Percentiles rank a stretch among this genome's conserved stretches.
Conservation (phyloP, 2,329 filamentous ascomycete species). For the Myrmaecium sp. region DNA sequence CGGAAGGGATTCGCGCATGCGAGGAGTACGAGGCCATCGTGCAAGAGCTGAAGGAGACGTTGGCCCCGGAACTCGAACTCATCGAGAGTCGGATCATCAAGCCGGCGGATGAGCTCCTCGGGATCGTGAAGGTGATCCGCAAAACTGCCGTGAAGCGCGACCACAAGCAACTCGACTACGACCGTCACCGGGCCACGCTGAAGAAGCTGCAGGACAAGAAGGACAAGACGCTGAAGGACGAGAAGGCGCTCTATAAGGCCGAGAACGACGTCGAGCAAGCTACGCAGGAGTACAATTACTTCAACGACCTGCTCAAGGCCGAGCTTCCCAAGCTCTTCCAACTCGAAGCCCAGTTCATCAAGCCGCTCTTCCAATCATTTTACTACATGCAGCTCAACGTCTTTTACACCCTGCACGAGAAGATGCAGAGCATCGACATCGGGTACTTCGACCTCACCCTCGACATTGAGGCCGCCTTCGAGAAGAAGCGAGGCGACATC, state of each 20-base stretch:
- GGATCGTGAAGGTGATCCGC: conserved; percentile 87
- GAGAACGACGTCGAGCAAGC: conserved; percentile 82
- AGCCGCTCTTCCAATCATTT: conserved; percentile 93
- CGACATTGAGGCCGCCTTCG: conserved; percentile 82
- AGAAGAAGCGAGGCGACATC: conserved; percentile 74
- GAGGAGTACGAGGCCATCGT: conserved; percentile 93
- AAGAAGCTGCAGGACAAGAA: conserved; percentile 98
- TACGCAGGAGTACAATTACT: conserved; percentile 94
- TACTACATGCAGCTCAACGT: conserved; percentile 99
- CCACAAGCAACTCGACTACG: conserved; percentile 94
- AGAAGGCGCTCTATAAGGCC: conserved; percentile 91
- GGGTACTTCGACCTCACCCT: conserved; percentile 89
- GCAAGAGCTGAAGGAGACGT: conserved; percentile 70
- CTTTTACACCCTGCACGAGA: conserved; percentile 95
- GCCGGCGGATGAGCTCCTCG: conserved; percentile 81
- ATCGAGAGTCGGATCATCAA: conserved; percentile 83
- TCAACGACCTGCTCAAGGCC: conserved; percentile 91
- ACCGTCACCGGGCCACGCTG: conserved; percentile 62
- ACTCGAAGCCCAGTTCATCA: conserved; percentile 87
- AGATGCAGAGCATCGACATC: conserved; percentile 94
- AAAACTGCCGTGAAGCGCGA: conserved; percentile 81
- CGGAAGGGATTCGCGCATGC: conserved; percentile 84
- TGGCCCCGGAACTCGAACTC: conserved; percentile 91
- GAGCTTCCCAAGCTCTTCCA: conserved; percentile 83
- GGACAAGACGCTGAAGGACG: conserved; percentile 87